A percentile compares a stretch with the other conserved stretches of the same genome.
phyloP scores from a whole-genome alignment of 768 basidiomycete species.

The Russula compacta region DNA sequence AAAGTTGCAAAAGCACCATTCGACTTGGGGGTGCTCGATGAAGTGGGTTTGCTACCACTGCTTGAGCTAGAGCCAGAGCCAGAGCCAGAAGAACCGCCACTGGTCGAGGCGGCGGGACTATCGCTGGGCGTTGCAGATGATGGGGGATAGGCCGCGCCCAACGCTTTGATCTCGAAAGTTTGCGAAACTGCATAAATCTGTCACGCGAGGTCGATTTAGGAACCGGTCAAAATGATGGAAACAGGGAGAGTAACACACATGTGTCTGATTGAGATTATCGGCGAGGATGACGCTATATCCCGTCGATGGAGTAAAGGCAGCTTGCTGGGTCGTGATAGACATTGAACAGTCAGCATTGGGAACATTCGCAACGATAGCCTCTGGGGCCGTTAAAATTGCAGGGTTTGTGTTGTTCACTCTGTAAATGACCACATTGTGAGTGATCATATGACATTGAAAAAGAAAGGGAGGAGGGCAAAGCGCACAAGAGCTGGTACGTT shows the following conservation, averaged over 20 bases:
- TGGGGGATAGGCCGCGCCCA: slow-evolving; percentile 44
- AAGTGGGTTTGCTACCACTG: background rate
- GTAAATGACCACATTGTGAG: slow-evolving; percentile 1
- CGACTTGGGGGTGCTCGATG: background rate
- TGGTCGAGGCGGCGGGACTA: slow-evolving; percentile 14
- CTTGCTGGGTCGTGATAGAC: slow-evolving; percentile 39
- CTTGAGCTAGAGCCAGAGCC: background rate
- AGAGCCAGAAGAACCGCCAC: background rate
- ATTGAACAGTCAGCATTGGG: slow-evolving; percentile 53
- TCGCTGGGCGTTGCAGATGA: slow-evolving; percentile 29
- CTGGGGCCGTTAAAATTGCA: slow-evolving; percentile 32
- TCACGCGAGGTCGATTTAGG: background rate
- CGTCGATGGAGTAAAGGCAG: slow-evolving; percentile 31
- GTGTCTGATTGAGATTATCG: slow-evolving; percentile 38
- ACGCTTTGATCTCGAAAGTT: slow-evolving; percentile 52
- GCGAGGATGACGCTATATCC: slow-evolving; percentile 47
- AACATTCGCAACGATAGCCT: slow-evolving; percentile 41
- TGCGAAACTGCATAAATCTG: slow-evolving; percentile 50
- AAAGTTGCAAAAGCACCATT: slow-evolving; percentile 7
- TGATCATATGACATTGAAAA: slow-evolving; percentile 12
- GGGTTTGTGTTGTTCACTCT: slow-evolving; percentile 40
- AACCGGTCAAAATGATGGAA: background rate
- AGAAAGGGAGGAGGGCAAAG: background rate
- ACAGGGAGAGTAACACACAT: slow-evolving; percentile 37
- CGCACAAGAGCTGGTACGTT: slow-evolving; percentile 26